Conservation (phyloP, 2,329 filamentous ascomycete species). For the Aulographum hederae region DNA sequence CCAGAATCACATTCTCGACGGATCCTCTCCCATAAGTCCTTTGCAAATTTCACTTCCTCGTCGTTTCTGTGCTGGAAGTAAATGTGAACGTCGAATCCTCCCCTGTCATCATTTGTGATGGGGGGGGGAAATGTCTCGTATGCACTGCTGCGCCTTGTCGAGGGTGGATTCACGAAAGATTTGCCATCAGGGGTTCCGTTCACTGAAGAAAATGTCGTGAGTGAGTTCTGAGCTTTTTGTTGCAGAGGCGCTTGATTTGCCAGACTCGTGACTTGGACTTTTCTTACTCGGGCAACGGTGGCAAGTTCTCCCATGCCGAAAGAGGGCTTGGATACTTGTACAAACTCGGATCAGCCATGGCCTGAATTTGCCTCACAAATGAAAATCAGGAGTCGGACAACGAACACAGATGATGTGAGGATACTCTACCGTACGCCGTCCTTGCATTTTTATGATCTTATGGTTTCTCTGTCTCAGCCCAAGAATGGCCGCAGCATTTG, state of each 20-base stretch:
- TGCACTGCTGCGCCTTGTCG: slow-evolving; percentile 41
- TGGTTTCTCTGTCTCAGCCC: too few species aligned
- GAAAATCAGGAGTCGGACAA: slow-evolving; percentile 1
- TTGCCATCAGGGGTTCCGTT: slow-evolving; percentile 33
- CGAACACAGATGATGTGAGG: too few species aligned
- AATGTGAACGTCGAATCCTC: slow-evolving; percentile 75
- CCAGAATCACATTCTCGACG: slow-evolving; percentile 50
- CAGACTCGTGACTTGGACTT: not conserved
- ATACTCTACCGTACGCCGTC: too few species aligned
- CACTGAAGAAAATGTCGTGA: not conserved
- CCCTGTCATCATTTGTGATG: slow-evolving; percentile 43
- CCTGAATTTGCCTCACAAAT: not conserved
- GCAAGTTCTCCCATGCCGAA: slow-evolving; percentile 36
- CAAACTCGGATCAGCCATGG: slow-evolving; percentile 22
- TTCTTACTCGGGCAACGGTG: slow-evolving; percentile 29
- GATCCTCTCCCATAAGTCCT: slow-evolving; percentile 59
- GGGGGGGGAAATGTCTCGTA: slow-evolving; percentile 55
- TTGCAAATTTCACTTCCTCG: slow-evolving; percentile 47
- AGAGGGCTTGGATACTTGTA: slow-evolving; percentile 39
- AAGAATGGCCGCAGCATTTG: too few species aligned
- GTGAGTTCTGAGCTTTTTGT: not conserved
- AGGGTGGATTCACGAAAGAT: slow-evolving; percentile 49
- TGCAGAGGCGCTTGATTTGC: not conserved
- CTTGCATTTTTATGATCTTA: too few species aligned
- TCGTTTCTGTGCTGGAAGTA: slow-evolving; percentile 53